Evolutionary conservation across 805 yeast genomes (phyloP).

Genomic region (Nakazawaea laoshanensis): DNA sequence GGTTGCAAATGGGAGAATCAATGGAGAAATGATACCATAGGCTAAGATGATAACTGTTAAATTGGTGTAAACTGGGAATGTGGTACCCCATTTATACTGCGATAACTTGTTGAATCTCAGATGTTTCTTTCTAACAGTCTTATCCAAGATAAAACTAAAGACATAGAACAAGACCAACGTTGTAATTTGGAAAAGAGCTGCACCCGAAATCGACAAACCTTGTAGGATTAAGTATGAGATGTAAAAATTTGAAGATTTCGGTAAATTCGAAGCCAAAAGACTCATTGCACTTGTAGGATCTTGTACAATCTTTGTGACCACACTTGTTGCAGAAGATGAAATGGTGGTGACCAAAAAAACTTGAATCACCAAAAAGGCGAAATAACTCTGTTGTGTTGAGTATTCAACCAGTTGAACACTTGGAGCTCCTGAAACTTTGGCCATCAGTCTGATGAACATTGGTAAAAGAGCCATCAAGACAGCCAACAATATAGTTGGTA

Average conservation of each 20-base stretch:
- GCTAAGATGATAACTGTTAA: conserved; percentile 63
- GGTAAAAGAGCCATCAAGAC: conserved; percentile 62
- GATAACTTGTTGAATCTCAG: conserved; percentile 47
- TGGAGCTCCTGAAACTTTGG: conserved; percentile 48
- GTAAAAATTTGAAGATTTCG: conserved; percentile 66
- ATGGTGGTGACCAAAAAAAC: conserved; percentile 64
- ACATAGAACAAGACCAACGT: conserved; percentile 52
- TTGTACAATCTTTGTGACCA: conserved; percentile 52
- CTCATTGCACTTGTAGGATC: conserved; percentile 51
- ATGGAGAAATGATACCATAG: conserved; percentile 71
- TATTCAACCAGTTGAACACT: conserved; percentile 51
- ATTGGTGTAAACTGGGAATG: conserved; percentile 68
- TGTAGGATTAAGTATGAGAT: conserved; percentile 61
- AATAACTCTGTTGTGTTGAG: conserved; percentile 60
- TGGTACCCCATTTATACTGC: conserved; percentile 61
- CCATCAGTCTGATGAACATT: conserved; percentile 55
- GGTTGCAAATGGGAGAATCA: conserved; percentile 67
- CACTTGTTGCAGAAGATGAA: conserved; percentile 64
- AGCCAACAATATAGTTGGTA: conserved; percentile 61
- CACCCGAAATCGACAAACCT: conserved; percentile 59
- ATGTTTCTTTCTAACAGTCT: conserved; percentile 62
- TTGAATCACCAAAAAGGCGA: conserved; percentile 64
- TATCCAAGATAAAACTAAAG: conserved; percentile 48
- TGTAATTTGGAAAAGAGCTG: conserved; percentile 54
- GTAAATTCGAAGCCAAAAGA: conserved; percentile 58